These are phyloP conservation scores for Cordyceps cicadae DNA, from an alignment of 2,329 filamentous ascomycete species.

Conservation along the genomic window DNA sequence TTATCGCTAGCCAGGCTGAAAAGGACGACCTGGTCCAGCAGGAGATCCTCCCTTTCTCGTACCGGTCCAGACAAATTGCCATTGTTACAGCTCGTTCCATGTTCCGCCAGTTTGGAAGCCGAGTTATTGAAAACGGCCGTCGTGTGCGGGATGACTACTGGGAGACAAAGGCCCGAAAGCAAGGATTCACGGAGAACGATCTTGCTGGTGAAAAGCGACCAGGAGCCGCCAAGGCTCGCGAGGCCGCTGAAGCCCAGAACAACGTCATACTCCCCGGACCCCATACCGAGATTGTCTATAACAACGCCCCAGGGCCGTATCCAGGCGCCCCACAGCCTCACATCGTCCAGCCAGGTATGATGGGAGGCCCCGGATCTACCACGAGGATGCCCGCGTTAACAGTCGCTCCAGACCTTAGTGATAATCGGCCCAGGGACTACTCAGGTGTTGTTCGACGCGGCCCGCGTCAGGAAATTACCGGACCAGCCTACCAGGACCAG, in stretches of 20 bases:
- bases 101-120: slow-evolving; percentile 96
- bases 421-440: slow-evolving; percentile 72
- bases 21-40: slow-evolving; percentile 95
- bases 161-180: slow-evolving; percentile 94
- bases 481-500: slow-evolving; percentile 79
- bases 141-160: slow-evolving; percentile 96
- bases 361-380: slow-evolving; percentile 55
- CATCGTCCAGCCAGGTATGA: slow-evolving; percentile 64
- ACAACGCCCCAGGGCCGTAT: slow-evolving; percentile 59
- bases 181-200: slow-evolving; percentile 96
- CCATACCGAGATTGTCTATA: slow-evolving; percentile 84
- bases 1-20: slow-evolving; percentile 90
- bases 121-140: slow-evolving; percentile 82
- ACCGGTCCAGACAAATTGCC: slow-evolving; percentile 95
- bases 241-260: slow-evolving; percentile 65
- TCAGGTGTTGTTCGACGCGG: slow-evolving; percentile 68
- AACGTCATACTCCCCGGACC: slow-evolving; percentile 56
- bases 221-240: slow-evolving; percentile 79
- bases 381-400: slow-evolving; percentile 79
- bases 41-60: slow-evolving; percentile 94
- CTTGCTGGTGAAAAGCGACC: slow-evolving; percentile 92
- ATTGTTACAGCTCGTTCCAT: slow-evolving; percentile 97
- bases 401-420: slow-evolving; percentile 67
- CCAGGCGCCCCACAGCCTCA: slow-evolving; percentile 59
- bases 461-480: slow-evolving; percentile 81